Evolutionary conservation across 2,329 filamentous ascomycete species (phyloP), one percentile per base, ranked within the genome.

Genomic region (Tolypocladium nubicola): DNA sequence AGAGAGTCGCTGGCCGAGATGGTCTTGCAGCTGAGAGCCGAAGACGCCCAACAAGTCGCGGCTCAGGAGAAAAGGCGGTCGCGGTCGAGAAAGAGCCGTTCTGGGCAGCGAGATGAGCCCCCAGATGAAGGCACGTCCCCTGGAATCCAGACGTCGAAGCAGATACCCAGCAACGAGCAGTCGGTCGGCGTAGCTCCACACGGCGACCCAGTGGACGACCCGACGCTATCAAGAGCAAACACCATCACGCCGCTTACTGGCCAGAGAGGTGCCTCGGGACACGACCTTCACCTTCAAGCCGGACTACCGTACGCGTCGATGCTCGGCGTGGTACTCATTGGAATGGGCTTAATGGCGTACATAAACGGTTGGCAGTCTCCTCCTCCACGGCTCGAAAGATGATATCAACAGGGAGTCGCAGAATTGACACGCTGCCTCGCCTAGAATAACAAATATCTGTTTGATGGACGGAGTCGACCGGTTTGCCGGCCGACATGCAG

Each of bases 311-410:
- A 92, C 67, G 86, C 87, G 45, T 91, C 88, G 2, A 90, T 93
- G 82, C 73, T 94, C 52, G 87, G 89, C 13, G 89, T 94, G 38
- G 89, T 94, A 33, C 72, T 94, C 57, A 75, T 94, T 60, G 89
- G 89, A 38, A 87, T 94, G 75, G 88, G 89, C 16, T 71, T 94
- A 62, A 94, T 94, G 89, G 88, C 88, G 47, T 92, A 91, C 71
- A 79, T 94, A 64, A 94, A 94, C 67, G 87, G 87, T 55, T 93
- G 88, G 88, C 87, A 90, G 65, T 45, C 66, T 26, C 65, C 71
- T 55, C 65, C 72, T 43, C 62, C 70, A 4, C 65, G 63, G 26
- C 55, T 69, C 53, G 71, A 74, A 58, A 64, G 65, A 66, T 73
- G 62, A 68, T 58, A 38, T 21, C 30, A 30, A 4, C 38, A 14